Base-by-base conservation (phyloP, 306 rosid genomes). In the Ziziphus jujuba region DNA sequence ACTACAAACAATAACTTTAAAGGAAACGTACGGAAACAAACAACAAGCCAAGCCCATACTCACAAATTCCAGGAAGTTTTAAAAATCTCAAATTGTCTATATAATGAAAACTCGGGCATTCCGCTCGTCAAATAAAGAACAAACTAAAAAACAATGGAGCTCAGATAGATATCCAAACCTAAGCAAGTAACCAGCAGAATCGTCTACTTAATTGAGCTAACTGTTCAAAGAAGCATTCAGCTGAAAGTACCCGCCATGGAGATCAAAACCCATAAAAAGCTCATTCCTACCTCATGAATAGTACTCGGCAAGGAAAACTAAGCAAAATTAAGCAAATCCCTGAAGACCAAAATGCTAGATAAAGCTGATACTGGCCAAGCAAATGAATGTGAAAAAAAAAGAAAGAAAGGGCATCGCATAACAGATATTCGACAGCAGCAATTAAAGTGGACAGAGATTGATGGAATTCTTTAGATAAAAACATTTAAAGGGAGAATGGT, bases 371-470 rank as follows among this genome's bases (percentile, higher is more conserved):
- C 11, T 59, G 33, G 70, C 61, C 22, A 48, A 28, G 44, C 65
- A 7, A 56, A 69, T 62, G 35, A 36, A 72, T 66, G 45, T 61
- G 66, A 9, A 13, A 28, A 65, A 33, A 50, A 20, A 61, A n/a
- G n/a, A 9, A 66, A 55, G 66, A 59, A 25, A 51, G 64, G 72
- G 52, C 64, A 70, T 58, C 45, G 64, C 73, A 65, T 43, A 80
- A 70, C 58, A 59, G 77, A 76, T 68, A 74, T 53, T 31, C 54
- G 70, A 75, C 0, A 40, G 14, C 60, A 52, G 54, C 69, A 72
- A 69, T 75, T 52, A 62, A 9, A 25, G 61, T 74, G 69, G 87
- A 86, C 64, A 69, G 68, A 66, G 84, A 79, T 60, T 28, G 54
- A 57, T 57, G 67, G 61, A 11, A 36, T 49, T 68, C 13, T 66